These are phyloP conservation scores for Lodderomyces jiufengensis DNA, from an alignment of 1,139 yeast genomes.

Conservation along the genomic window DNA sequence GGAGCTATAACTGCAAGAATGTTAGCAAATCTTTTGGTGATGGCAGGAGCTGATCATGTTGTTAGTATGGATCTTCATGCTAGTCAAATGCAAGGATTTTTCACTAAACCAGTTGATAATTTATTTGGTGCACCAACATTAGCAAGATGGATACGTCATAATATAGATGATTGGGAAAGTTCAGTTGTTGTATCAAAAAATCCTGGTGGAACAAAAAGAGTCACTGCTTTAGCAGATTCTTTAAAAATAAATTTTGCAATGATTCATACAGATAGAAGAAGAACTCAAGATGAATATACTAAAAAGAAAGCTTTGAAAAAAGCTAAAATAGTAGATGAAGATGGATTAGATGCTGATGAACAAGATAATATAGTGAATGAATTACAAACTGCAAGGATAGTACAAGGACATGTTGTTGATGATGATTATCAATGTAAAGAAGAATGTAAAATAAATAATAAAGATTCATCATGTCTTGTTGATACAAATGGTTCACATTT, in stretches of 20 bases:
- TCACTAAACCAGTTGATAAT: constrained; percentile 95
- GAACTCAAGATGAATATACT: constrained; percentile 69
- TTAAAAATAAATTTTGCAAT: constrained; percentile 95
- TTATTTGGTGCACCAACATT: constrained; percentile 94
- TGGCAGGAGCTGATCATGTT: constrained; percentile 99
- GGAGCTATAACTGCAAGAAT: constrained; percentile 99
- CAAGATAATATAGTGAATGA: constrained; percentile 75
- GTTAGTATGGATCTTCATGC: constrained; percentile 98
- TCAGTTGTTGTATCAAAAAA: constrained; percentile 91
- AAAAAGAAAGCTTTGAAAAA: constrained; percentile 35
- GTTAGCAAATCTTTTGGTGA: constrained; percentile 90
- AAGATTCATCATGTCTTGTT: no score
- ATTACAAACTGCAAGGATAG: constrained; percentile 92
- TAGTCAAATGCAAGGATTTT: constrained; percentile 98
- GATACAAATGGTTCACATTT: constrained; percentile 4
- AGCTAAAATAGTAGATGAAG: constrained; percentile 15
- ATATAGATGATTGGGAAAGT: constrained; percentile 75
- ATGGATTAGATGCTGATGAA: constrained; percentile 20
- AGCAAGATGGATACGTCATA: constrained; percentile 93
- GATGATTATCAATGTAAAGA: constrained; percentile 53
- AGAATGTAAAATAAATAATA: no score
- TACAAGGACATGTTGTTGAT: constrained; percentile 95
- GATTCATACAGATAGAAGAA: constrained; percentile 97
- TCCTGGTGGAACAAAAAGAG: constrained; percentile 98
- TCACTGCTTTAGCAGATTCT: constrained; percentile 93